A percentile compares a stretch with the other conserved stretches of the same genome.
Evolutionary conservation across 2,329 filamentous ascomycete genomes (phyloP).

Genomic region (Pyrenochaeta sp.): DNA sequence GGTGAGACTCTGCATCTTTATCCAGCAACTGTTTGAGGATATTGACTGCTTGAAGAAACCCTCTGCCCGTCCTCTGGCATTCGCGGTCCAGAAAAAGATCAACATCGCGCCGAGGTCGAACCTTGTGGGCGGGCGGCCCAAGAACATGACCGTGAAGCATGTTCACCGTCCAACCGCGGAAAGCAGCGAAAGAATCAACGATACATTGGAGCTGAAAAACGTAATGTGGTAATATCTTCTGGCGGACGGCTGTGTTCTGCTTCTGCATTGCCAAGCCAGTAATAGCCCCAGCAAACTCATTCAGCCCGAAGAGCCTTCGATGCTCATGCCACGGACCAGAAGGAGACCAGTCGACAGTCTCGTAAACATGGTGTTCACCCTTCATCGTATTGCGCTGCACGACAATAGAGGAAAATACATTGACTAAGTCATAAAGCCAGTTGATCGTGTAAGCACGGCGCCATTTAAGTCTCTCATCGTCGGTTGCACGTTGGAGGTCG

Average conservation of each 20-base stretch:
- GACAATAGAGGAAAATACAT: constrained; percentile 54
- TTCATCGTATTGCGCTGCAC: constrained; percentile 49
- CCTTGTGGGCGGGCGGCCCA: constrained; percentile 43
- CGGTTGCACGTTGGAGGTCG: constrained; percentile 49
- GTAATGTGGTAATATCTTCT: constrained; percentile 56
- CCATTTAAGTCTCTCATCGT: constrained; percentile 55
- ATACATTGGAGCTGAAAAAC: constrained; percentile 63
- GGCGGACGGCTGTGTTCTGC: constrained; percentile 47
- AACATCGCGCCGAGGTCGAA: constrained; percentile 53
- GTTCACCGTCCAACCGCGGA: constrained; percentile 54
- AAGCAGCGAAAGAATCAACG: constrained; percentile 58
- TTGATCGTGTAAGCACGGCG: constrained; percentile 60
- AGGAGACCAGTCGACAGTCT: constrained; percentile 55
- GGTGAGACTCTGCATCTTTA: constrained; percentile 32
- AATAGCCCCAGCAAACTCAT: constrained; percentile 57
- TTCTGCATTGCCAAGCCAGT: constrained; percentile 59
- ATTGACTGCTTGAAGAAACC: constrained; percentile 43
- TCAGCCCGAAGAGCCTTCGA: constrained; percentile 55
- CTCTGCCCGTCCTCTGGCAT: constrained; percentile 32
- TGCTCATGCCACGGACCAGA: constrained; percentile 50
- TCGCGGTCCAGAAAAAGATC: constrained; percentile 56
- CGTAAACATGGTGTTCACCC: constrained; percentile 45
- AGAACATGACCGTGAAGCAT: constrained; percentile 49
- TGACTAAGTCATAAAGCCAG: constrained; percentile 63
- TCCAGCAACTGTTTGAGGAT: constrained; percentile 43